Base-by-base conservation (phyloP, 768 basidiomycete species). In the Lyophyllum shimeji region DNA sequence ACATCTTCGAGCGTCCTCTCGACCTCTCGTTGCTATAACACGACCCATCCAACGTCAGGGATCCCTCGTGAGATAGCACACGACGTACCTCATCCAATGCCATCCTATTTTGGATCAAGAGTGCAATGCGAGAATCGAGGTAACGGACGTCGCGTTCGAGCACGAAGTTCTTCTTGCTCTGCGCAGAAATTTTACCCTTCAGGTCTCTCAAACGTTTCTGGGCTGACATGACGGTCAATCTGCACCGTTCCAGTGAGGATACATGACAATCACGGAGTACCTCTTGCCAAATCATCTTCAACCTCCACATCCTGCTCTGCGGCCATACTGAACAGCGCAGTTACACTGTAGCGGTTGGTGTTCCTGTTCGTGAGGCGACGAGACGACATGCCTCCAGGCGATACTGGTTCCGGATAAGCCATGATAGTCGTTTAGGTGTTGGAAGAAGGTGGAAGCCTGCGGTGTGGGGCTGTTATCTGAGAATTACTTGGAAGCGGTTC, bases 151-250 rank as follows among this genome's bases (percentile, higher is more conserved):
- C 97, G 44, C 97, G 89, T 71, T 99, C 97, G 11, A 99, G 83
- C 39, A 99, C 97, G 65, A 99, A 99, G 76, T 99, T 99, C 85
- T 98, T 98, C 82, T 99, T 99, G 52, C 93, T 95, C 75, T 98
- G 97, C 0, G 94, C 90, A 13, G 97, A 98, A 57, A 99, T 99
- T 68, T 95, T 91, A 24, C 89, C 84, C 76, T 99, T 99, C 60
- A 99, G 82, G 65, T 99, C 97, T 27, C 97, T 82, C 27, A 99
- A 78, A 46, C 96, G 93, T 73, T 96, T 98, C 78, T 99, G 97
- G 47, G 97, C 97, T 94, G 68, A 43, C 9, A 40, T 37, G 48
- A 50, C 53, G 58, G 52, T 52, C 61, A 40, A 45, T 27, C 18
- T 17, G 34, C 37, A 56, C 25, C 8, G 18, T 34, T 24, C 25